phyloP scores from a whole-genome alignment of 2,329 filamentous ascomycete genomes.

The Dothiorella sarmentorum region DNA sequence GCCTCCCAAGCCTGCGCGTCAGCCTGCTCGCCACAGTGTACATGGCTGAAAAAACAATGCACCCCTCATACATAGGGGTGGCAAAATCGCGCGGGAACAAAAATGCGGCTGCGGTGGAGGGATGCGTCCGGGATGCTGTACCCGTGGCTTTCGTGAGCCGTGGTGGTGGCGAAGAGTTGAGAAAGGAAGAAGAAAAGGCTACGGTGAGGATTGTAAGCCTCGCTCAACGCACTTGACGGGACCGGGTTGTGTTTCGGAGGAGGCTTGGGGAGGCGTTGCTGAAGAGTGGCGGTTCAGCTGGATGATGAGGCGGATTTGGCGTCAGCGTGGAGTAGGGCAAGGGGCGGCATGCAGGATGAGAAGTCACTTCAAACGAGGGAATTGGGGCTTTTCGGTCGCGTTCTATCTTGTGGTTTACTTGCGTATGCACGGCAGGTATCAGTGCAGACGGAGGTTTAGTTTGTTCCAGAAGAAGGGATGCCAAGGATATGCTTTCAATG shows the following conservation, averaged over 20 bases:
- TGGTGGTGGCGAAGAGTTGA: background rate
- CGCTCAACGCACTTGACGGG: background rate
- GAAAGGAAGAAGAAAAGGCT: background rate
- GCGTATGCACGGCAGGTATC: no score
- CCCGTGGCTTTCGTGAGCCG: background rate
- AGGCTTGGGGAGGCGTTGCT: background rate
- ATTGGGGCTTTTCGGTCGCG: background rate
- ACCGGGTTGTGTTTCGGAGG: background rate
- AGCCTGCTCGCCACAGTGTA: no score
- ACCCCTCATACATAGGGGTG: background rate
- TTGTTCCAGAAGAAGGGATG: background rate
- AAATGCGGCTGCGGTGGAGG: background rate
- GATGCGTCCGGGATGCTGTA: background rate
- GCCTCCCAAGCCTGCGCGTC: background rate
- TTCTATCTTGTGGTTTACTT: background rate
- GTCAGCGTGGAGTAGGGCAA: background rate
- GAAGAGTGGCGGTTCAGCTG: background rate
- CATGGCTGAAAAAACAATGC: no score
- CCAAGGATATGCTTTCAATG: background rate
- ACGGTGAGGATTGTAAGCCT: slow-evolving; percentile 1
- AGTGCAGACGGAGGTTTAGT: background rate
- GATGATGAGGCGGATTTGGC: background rate
- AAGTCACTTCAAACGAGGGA: background rate
- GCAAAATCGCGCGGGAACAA: background rate
- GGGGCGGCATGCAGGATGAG: background rate